phyloP scores from a whole-genome alignment of 2,329 filamentous ascomycete species.

The Pyricularia grisea region DNA sequence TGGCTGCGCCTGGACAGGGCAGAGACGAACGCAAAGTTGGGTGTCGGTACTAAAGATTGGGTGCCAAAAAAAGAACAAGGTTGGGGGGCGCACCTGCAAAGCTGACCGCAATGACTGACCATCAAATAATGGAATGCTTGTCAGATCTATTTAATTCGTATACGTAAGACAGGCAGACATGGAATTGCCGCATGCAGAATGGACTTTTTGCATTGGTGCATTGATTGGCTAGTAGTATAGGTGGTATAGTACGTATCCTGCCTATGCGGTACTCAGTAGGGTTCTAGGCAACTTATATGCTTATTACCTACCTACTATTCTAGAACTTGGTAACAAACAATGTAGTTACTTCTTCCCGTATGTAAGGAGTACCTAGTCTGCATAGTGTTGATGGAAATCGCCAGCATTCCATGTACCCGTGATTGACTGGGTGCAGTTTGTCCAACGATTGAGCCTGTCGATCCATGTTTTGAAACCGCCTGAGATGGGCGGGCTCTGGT shows the following conservation, averaged over 20 bases:
- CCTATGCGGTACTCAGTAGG: too few species aligned
- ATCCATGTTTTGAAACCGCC: background rate
- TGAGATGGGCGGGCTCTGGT: background rate
- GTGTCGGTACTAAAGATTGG: background rate
- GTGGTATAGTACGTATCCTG: too few species aligned
- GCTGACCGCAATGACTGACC: background rate
- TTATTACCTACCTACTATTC: too few species aligned
- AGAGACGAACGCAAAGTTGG: background rate
- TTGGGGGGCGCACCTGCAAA: background rate
- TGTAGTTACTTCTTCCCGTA: too few species aligned
- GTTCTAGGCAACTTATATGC: too few species aligned
- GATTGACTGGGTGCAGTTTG: background rate
- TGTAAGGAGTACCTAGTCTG: too few species aligned
- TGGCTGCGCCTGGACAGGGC: background rate
- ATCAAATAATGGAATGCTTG: background rate
- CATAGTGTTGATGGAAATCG: background rate
- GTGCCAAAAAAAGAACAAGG: background rate
- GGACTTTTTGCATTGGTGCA: background rate
- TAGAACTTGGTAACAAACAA: too few species aligned
- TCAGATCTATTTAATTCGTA: background rate
- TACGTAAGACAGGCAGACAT: background rate
- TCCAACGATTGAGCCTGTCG: conserved; percentile 2
- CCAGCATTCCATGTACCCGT: background rate
- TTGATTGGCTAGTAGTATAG: background rate
- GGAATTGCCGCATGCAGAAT: background rate